Evolutionary conservation across 495 filamentous ascomycete genomes (phyloP), one percentile per base, ranked within the genome.

Genomic region (Podospora bellae-mahoneyi): DNA sequence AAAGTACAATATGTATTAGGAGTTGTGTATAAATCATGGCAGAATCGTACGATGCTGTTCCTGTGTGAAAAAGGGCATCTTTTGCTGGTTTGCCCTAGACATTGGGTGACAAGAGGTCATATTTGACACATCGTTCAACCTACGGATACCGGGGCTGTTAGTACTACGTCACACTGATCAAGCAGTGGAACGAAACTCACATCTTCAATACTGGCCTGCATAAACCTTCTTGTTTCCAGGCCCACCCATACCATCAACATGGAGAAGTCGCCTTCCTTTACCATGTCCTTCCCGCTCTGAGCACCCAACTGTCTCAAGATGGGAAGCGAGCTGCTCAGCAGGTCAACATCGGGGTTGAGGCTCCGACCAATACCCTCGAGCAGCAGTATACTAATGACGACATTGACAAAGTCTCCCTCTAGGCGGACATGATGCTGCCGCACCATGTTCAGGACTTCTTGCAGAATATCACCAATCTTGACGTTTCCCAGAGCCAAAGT

Each of bases 391-490:
- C 91, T 94, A 64, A 99, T 91, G 19, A 99, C 94, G 2, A 99
- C 95, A 74, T 99, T 99, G 65, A 98, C 94, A 77, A 97, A 99
- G 75, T 99, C 96, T 2, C 96, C 96, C 74, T 98, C 96, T 39
- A 99, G 86, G 9, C 96, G 86, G 2, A 99, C 96, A 74, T 99
- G 96, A 75, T 99, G 94, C 18, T 82, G 81, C 32, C 96, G 88
- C 58, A 99, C 96, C 94, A 99, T 98, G 55, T 82, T 82, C 28
- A 99, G 81, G 7, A 98, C 94, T 67, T 97, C 86, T 70, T 92
- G 92, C 16, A 99, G 78, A 28, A 99, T 90, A 73, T 99, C 96
- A 1, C 95, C 96, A 71, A 99, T 97, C 79, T 92, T 96, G 79
- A 99, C 90, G 69, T 92, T 97, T 0, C 96, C 96, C 0, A 99